Conservation (phyloP, 441 rosid species). For the Lepidium campestre region DNA sequence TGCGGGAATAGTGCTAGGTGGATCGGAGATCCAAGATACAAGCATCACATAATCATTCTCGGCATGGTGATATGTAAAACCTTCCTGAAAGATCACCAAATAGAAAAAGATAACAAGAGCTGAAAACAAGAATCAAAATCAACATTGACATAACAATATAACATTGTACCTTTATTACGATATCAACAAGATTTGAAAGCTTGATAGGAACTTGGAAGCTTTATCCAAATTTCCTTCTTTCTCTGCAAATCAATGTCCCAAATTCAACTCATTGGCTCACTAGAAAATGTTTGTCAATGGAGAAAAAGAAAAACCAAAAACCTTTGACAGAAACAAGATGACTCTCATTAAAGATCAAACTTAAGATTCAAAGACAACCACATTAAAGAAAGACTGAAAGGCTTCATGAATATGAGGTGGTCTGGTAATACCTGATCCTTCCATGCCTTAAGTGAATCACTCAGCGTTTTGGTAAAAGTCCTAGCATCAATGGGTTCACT, state of each 20-base stretch:
- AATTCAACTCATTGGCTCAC: not conserved
- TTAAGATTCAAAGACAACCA: not conserved
- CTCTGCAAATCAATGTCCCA: not conserved
- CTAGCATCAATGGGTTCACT: not conserved
- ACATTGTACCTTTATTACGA: not conserved
- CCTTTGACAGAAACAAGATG: not conserved
- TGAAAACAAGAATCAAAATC: not conserved
- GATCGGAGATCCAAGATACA: not conserved
- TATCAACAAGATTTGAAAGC: not conserved
- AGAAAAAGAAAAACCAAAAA: not conserved
- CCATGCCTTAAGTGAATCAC: not conserved
- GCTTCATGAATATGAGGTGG: not conserved
- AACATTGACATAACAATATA: too few species aligned
- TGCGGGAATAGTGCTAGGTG: not conserved
- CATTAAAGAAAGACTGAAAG: not conserved
- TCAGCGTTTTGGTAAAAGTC: not conserved
- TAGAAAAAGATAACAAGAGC: not conserved
- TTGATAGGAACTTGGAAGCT: not conserved
- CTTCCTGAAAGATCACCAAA: not conserved
- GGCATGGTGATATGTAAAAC: constrained; percentile 1
- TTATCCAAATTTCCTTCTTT: not conserved
- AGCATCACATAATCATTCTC: not conserved
- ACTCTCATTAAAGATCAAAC: not conserved
- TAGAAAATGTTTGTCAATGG: not conserved
- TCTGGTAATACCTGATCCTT: not conserved